Evolutionary conservation across 139 green algal genomes (phyloP).

Genomic region (Edaphochlamys debaryana): DNA sequence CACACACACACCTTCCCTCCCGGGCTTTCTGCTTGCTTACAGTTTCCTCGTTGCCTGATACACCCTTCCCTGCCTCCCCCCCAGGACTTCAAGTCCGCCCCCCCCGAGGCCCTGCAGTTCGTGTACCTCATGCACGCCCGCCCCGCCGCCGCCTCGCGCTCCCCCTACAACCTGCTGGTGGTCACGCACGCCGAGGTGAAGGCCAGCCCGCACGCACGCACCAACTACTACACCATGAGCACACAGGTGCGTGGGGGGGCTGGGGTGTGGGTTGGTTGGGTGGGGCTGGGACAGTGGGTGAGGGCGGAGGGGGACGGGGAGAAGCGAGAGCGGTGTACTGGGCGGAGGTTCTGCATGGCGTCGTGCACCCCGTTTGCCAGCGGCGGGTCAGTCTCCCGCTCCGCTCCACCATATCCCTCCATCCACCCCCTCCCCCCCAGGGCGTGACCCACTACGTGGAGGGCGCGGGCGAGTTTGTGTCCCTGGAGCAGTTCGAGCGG

Average conservation of each 20-base stretch:
- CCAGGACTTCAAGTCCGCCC: slow-evolving; percentile 30
- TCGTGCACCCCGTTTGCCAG: too few species aligned
- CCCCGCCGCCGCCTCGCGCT: not conserved
- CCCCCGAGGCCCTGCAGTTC: not conserved
- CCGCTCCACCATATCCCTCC: not conserved
- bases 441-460: slow-evolving; percentile 71
- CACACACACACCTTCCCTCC: too few species aligned
- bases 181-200: slow-evolving; percentile 57
- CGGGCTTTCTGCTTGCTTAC: too few species aligned
- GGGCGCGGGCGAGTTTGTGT: slow-evolving; percentile 62
- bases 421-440: slow-evolving; percentile 37
- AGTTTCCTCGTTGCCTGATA: too few species aligned
- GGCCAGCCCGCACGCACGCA: not conserved
- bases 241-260: not conserved
- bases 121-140: slow-evolving; percentile 25
- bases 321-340: too few species aligned
- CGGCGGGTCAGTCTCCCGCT: too few species aligned
- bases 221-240: slow-evolving; percentile 11
- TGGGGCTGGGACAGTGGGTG: not conserved
- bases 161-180: slow-evolving; percentile 65
- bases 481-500: slow-evolving; percentile 70
- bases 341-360: too few species aligned
- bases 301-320: too few species aligned
- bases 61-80: too few species aligned
- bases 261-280: not conserved